A percentile compares a stretch with the other conserved stretches of the same genome.
Evolutionary conservation across 495 filamentous ascomycete genomes (phyloP).

Genomic region (Geoglossum glabrum): DNA sequence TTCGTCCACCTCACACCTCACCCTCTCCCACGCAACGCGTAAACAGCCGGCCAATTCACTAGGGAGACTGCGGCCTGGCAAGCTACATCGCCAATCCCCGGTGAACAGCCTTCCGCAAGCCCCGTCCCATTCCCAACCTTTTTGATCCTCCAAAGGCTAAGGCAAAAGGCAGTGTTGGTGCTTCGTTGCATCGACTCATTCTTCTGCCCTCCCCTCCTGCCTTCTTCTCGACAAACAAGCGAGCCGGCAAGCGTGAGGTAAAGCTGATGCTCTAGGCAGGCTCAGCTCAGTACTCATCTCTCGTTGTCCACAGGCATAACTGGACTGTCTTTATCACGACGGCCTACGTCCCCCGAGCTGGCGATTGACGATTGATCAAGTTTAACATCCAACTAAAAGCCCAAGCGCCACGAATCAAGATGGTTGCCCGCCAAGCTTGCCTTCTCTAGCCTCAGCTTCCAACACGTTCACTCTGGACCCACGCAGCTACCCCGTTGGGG

Average conservation of each 20-base stretch:
- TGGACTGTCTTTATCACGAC: neutral
- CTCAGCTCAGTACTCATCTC: neutral
- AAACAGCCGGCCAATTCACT: neutral
- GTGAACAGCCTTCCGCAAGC: neutral
- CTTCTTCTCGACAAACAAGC: neutral
- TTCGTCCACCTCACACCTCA: neutral
- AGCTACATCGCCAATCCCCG: neutral
- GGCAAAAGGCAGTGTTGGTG: neutral
- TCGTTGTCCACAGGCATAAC: neutral
- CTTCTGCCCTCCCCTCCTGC: neutral
- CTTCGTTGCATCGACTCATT: neutral
- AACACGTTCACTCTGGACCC: slow-evolving; percentile 1
- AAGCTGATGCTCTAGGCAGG: neutral
- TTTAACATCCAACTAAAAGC: neutral
- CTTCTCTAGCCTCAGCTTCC: neutral
- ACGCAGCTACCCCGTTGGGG: neutral
- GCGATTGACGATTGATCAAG: neutral
- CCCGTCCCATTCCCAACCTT: neutral
- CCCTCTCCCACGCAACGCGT: neutral
- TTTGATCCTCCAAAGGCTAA: neutral
- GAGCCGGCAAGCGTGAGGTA: neutral
- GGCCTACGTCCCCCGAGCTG: neutral
- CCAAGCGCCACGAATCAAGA: neutral
- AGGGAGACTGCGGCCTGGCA: neutral
- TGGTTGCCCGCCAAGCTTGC: neutral